Evolutionary conservation across 192 early-diverging fungal genomes (phyloP), one percentile per base, ranked within the genome.

Genomic region (Umbelopsis isabellina): DNA sequence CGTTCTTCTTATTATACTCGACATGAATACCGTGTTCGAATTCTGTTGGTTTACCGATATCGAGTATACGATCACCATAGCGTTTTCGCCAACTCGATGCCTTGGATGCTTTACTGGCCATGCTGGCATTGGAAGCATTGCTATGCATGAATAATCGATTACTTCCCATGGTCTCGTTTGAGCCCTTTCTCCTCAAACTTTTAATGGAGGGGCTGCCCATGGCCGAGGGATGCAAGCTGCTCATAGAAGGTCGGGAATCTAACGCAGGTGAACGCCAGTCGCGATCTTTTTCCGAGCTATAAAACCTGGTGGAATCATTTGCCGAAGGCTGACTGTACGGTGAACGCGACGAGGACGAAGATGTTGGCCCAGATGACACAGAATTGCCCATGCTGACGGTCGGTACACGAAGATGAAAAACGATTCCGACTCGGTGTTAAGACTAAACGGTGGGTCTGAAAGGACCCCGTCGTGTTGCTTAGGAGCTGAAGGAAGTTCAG

Each of bases 21-120:
- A 86, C 85, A 75, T 86, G 85, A 66, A 86, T 84, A 2, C 85
- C 85, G 58, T 86, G 85, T 66, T 86, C 83, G 44, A 86, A 79
- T 48, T 81, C 79, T 0, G 85, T 86, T 9, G 85, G 85, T 22
- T 83, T 82, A 41, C 85, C 73, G 30, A 86, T 86, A 71, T 80
- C 80, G 51, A 84, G 61, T 72, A 84, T 79, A 49, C 79, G 83
- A 65, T 83, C 80, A 9, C 70, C 46, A 55, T 74, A 78, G 3
- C 23, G 66, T 52, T 84, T 79, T 51, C 46, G 68, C 45, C 68
- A 64, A 46, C 69, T 75, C 12, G 58, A 66, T 12, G 37, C 46
- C 23, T 61, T 70, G 18, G 74, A 75, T 30, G 70, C 65, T 53
- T 75, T 75, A 10, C 68, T 70, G 23, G 74, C 67, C 61, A 75